Percentiles rank a stretch among this genome's conserved stretches.
Evolutionary conservation across 345 rosid genomes (phyloP).

Genomic region (Fremontodendron californicum): DNA sequence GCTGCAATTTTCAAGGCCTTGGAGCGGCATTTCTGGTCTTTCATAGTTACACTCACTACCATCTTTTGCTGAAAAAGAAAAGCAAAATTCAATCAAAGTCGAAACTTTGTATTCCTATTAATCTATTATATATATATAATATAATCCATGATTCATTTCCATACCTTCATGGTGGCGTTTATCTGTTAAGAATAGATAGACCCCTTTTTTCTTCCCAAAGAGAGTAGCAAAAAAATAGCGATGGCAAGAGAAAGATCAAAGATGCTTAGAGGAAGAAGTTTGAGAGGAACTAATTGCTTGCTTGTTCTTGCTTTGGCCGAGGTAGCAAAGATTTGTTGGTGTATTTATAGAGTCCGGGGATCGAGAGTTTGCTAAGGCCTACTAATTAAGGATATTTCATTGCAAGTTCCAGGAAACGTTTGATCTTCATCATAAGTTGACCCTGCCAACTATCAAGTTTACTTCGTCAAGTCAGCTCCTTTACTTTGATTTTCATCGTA

Average conservation of each 20-base stretch:
- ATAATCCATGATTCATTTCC: not conserved
- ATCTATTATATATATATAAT: too few species aligned
- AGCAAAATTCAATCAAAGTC: not conserved
- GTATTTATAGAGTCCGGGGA: not conserved
- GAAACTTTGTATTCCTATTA: not conserved
- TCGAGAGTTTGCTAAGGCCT: not conserved
- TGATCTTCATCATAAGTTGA: too few species aligned
- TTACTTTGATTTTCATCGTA: too few species aligned
- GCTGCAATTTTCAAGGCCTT: constrained; percentile 24
- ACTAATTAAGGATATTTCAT: not conserved
- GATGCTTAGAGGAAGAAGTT: not conserved
- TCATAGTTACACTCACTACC: constrained; percentile 25
- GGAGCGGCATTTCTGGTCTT: not conserved
- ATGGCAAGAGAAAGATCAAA: not conserved
- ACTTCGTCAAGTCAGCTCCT: too few species aligned
- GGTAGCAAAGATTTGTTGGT: not conserved
- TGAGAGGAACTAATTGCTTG: not conserved
- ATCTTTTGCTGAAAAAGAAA: constrained; percentile 23
- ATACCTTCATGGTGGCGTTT: constrained; percentile 4
- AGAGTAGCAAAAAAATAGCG: not conserved
- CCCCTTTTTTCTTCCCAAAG: too few species aligned
- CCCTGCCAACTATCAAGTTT: not conserved
- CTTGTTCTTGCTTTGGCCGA: not conserved
- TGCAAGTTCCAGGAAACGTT: not conserved
- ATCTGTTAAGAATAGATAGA: not conserved